phyloP scores from a whole-genome alignment of 2,329 filamentous ascomycete species.

The Tothia fuscella region DNA sequence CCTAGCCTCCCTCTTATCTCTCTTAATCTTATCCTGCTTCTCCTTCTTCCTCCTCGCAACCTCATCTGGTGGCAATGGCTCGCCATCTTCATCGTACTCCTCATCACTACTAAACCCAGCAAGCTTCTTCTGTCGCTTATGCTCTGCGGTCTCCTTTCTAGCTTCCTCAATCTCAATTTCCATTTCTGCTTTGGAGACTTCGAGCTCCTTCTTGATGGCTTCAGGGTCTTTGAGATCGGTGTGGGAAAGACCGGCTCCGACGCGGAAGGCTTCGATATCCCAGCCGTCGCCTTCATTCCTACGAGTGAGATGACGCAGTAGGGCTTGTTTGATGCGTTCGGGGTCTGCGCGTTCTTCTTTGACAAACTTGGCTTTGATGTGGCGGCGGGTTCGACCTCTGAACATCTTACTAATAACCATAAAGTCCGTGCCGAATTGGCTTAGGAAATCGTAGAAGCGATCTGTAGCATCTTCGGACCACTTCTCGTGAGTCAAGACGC shows the following conservation, averaged over 20 bases:
- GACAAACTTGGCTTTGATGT: slow-evolving; percentile 74
- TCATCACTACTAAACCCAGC: slow-evolving; percentile 9
- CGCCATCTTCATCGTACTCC: slow-evolving; percentile 16
- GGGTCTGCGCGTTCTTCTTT: slow-evolving; percentile 62
- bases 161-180: slow-evolving; percentile 13
- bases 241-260: slow-evolving; percentile 24
- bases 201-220: slow-evolving; percentile 26
- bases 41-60: slow-evolving; percentile 6
- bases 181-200: slow-evolving; percentile 23
- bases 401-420: slow-evolving; percentile 70
- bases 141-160: slow-evolving; percentile 13
- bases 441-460: slow-evolving; percentile 61
- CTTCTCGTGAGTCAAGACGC: slow-evolving; percentile 31
- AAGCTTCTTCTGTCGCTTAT: slow-evolving; percentile 6
- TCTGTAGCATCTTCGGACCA: slow-evolving; percentile 65
- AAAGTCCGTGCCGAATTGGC: slow-evolving; percentile 74
- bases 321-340: slow-evolving; percentile 47
- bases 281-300: slow-evolving; percentile 25
- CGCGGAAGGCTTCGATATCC: slow-evolving; percentile 30
- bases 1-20: background rate
- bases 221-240: slow-evolving; percentile 26
- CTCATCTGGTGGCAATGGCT: background rate
- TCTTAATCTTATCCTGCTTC: background rate
- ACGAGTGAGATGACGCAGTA: slow-evolving; percentile 29
- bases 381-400: slow-evolving; percentile 54